Conservation (phyloP, 352 stramenopile genomes). For the Pythium dissimile region DNA sequence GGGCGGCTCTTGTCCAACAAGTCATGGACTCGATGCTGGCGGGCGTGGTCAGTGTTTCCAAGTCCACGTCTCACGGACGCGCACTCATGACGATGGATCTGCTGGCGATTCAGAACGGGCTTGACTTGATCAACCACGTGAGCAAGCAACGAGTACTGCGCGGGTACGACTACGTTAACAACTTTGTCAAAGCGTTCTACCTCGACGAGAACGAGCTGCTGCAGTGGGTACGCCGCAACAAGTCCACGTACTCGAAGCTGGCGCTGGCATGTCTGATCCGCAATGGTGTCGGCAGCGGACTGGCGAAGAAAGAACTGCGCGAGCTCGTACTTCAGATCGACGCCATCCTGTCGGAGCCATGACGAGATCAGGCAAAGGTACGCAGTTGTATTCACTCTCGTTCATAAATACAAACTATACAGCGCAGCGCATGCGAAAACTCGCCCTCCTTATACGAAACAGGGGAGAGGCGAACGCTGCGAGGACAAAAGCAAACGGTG, state of each 20-base stretch:
- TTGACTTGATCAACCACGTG: conserved; percentile 82
- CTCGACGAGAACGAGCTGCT: conserved; percentile 79
- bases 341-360: conserved; percentile 30
- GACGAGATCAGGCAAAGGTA: background rate
- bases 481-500: background rate
- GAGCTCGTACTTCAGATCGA: conserved; percentile 67
- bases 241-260: conserved; percentile 56
- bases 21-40: conserved; percentile 91
- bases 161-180: conserved; percentile 66
- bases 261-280: conserved; percentile 64
- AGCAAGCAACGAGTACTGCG: conserved; percentile 40
- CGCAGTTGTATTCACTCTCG: conserved; percentile 15
- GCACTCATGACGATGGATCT: conserved; percentile 97
- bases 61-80: conserved; percentile 93
- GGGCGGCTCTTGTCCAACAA: conserved; percentile 74
- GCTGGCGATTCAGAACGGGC: conserved; percentile 80
- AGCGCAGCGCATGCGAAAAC: conserved; percentile 1
- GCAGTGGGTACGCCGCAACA: conserved; percentile 71
- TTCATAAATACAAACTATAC: conserved; percentile 18
- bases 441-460: conserved; percentile 8
- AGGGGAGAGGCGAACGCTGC: background rate
- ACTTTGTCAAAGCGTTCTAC: conserved; percentile 91
- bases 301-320: conserved; percentile 49
- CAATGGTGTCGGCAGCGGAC: conserved; percentile 52
- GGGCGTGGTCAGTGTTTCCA: conserved; percentile 85